phyloP scores from a whole-genome alignment of 805 yeast species.

The Diddensiella transvaalensis region DNA sequence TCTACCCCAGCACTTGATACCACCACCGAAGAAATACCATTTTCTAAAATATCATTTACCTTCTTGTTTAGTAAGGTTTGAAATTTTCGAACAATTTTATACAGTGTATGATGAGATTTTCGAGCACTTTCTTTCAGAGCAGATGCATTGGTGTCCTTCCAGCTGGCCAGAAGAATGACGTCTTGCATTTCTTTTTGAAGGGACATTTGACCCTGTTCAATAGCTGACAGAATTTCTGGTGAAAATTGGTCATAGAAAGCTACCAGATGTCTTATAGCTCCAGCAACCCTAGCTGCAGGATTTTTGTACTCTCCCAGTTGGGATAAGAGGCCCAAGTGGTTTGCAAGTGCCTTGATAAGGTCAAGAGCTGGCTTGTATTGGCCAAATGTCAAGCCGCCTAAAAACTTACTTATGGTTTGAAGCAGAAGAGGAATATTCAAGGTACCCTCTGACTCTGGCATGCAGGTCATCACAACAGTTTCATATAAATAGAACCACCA shows the following conservation, averaged over 20 bases:
- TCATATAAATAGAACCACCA: slow-evolving; percentile 96
- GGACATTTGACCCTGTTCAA: slow-evolving; percentile 46
- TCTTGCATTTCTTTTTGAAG: slow-evolving; percentile 81
- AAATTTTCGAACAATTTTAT: slow-evolving; percentile 79
- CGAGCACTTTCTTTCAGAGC: slow-evolving; percentile 93
- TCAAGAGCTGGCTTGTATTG: slow-evolving; percentile 60
- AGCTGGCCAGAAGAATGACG: slow-evolving; percentile 83
- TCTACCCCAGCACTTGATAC: slow-evolving; percentile 30
- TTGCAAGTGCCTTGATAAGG: slow-evolving; percentile 60
- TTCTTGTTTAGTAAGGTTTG: slow-evolving; percentile 55
- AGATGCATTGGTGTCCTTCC: slow-evolving; percentile 94
- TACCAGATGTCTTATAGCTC: slow-evolving; percentile 55
- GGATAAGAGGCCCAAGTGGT: slow-evolving; percentile 43
- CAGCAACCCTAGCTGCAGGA: slow-evolving; percentile 18
- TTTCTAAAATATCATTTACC: slow-evolving; percentile 54
- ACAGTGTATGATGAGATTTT: slow-evolving; percentile 77
- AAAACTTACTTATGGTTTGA: slow-evolving; percentile 65
- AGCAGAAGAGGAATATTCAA: slow-evolving; percentile 40
- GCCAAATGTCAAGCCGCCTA: slow-evolving; percentile 74
- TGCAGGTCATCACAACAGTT: slow-evolving; percentile 42
- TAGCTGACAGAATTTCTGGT: slow-evolving; percentile 43
- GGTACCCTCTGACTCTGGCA: slow-evolving; percentile 33
- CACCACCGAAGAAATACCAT: slow-evolving; percentile 3
- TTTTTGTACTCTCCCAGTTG: slow-evolving; percentile 26
- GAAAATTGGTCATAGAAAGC: slow-evolving; percentile 65